Base-by-base conservation (phyloP, 495 filamentous ascomycete genomes). In the Aspergillus olivimuriae region DNA sequence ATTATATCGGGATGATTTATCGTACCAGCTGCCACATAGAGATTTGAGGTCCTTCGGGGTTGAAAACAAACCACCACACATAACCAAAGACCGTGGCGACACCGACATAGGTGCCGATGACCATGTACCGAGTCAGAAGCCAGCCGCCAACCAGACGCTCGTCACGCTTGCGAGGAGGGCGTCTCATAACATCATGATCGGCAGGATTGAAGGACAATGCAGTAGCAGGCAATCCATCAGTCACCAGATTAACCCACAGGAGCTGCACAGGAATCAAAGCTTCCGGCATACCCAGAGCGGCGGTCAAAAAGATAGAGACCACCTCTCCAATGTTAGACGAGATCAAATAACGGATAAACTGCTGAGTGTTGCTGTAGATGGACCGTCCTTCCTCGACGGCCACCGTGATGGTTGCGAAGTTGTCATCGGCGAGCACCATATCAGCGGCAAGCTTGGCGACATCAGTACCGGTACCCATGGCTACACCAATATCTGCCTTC, bases 331-430 rank as follows among this genome's bases (percentile, higher is more conserved):
- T 99, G 69, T 99, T 99, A 22, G 90, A 96, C 7, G 89, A 95
- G 64, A 99, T 99, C 38, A 99, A 76, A 61, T 99, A 99, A 20
- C 94, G 87, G 65, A 99, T 99, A 63, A 99, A 99, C 60, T 99
- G 94, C 60, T 99, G 94, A 2, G 94, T 99, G 75, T 99, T 99
- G 81, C 91, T 96, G 75, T 94, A 99, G 70, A 99, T 99, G 23
- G 89, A 89, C 41, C 94, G 83, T 41, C 94, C 94, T 65, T 99
- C 94, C 65, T 96, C 92, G 40, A 99, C 89, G 24, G 94, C 94
- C 43, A 86, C 76, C 55, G 91, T 86, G 57, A 99, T 99, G 19
- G 94, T 97, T 34, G 94, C 92, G 60, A 99, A 99, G 69, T 99
- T 99, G 66, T 97, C 85, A 69, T 99, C 94, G 20, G 89, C 89